Evolutionary conservation across 1,284 basidiomycete species (phyloP).

Genomic region (Ganoderma multipileum): DNA sequence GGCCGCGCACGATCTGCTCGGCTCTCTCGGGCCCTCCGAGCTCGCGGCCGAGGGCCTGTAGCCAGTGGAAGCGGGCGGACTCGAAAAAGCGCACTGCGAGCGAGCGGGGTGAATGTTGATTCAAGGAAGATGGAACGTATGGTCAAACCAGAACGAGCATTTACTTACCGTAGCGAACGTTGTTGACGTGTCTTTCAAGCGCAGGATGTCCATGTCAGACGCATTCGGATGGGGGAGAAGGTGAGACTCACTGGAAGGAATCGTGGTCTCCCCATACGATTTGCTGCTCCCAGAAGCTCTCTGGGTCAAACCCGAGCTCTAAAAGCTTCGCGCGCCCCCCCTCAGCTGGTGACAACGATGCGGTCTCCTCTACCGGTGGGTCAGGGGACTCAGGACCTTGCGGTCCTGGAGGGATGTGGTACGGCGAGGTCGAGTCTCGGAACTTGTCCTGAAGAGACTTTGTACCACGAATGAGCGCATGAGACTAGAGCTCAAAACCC

Average conservation of each 20-base stretch:
- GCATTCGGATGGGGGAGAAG: neutral
- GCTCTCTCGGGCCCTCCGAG: constrained; percentile 64
- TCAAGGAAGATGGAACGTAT: neutral
- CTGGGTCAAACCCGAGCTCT: constrained; percentile 61
- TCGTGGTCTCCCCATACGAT: constrained; percentile 82
- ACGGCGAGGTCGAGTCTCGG: constrained; percentile 70
- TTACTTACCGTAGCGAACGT: constrained; percentile 68
- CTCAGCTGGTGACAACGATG: constrained; percentile 34
- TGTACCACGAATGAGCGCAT: too few species aligned
- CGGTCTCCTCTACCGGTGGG: constrained; percentile 35
- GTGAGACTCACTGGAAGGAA: constrained; percentile 68
- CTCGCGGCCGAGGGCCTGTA: constrained; percentile 58
- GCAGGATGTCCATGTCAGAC: neutral
- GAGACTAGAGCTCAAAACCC: too few species aligned
- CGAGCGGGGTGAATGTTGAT: neutral
- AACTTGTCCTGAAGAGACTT: constrained; percentile 63
- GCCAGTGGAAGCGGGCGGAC: constrained; percentile 74
- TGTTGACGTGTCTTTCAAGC: constrained; percentile 72
- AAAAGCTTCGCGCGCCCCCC: constrained; percentile 52
- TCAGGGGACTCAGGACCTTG: constrained; percentile 67
- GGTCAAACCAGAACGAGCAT: neutral
- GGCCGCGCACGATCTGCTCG: constrained; percentile 61
- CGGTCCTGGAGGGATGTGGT: constrained; percentile 64
- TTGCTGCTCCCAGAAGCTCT: constrained; percentile 73
- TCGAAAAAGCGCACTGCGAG: constrained; percentile 61